Evolutionary conservation across 257 asterid genomes (phyloP), one percentile per base, ranked within the genome.

Genomic region (Echites panduratus): DNA sequence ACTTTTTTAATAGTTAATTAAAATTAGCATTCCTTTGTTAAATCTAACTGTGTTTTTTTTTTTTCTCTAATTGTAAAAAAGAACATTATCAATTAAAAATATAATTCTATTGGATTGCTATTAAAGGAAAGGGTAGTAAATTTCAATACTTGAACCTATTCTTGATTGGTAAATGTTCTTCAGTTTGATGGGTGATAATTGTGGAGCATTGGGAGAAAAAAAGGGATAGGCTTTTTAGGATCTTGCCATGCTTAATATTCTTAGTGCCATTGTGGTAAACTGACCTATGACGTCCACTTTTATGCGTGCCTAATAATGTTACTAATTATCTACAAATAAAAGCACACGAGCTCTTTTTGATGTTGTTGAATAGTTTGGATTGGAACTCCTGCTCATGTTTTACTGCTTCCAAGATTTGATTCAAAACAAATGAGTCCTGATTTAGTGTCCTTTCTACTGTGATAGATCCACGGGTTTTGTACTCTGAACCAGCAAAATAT

Each of bases 401-500:
- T 68, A 44, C 5, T 2, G 20, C 43, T 45, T 62, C 11, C 47
- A 63, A 63, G 47, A 63, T 16, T 32, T 63, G 26, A 63, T 32
- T 63, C 11, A 26, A 35, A 20, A 64, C 49, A 64, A 32, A 5
- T 44, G 20, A 20, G 13, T 64, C 16, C 47, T 64, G 48, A 64
- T 64, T 61, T 64, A 19, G 9, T 38, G 8, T 38, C 69, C 16
- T 5, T 64, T 17, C 9, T 3, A 7, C 27, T 65, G 70, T 72
- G 72, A 76, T 90, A 94, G 99, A 94, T 85, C 80, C 95, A 0
- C 95, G 97, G 41, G 96, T 94, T 73, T 3, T 89, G 91, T 94
- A 94, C 79, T 88, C 95, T 2, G 99, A 94, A 75, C 96, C 99
- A 41, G 97, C 97, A 20, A 94, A 94, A 77, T 94, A 77, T 83